Evolutionary conservation across 2,329 filamentous ascomycete genomes (phyloP).

Genomic region (Raffaelea albimanens): DNA sequence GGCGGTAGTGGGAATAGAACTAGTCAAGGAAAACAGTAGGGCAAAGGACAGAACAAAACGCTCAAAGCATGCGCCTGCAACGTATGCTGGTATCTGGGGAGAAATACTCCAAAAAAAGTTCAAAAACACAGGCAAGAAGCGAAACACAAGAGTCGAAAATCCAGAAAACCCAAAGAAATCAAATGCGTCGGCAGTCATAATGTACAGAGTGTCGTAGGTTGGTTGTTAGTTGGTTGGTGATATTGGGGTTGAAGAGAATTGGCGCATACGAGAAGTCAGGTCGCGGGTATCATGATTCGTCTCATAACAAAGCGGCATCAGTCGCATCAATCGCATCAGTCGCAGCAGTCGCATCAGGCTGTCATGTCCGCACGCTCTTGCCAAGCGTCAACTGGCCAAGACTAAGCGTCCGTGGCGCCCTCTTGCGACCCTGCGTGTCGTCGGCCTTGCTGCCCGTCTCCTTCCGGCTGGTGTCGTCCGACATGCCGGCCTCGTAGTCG

Average conservation of each 20-base stretch:
- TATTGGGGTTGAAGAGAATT: too few relatives aligned
- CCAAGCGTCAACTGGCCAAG: conserved; percentile 46
- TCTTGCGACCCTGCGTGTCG: conserved; percentile 23
- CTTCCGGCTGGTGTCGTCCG: conserved; percentile 8
- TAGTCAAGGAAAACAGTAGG: too few relatives aligned
- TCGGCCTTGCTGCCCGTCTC: conserved; percentile 16
- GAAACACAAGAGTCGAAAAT: not conserved
- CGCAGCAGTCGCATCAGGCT: too few relatives aligned
- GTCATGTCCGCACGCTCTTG: conserved; percentile 9
- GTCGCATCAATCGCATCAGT: too few relatives aligned
- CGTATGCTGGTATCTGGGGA: not conserved
- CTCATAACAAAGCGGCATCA: too few relatives aligned
- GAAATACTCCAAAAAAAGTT: not conserved
- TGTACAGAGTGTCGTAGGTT: not conserved
- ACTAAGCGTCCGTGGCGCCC: conserved; percentile 54
- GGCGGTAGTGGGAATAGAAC: too few relatives aligned
- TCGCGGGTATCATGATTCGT: too few relatives aligned
- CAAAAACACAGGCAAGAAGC: not conserved
- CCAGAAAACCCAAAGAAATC: not conserved
- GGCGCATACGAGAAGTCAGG: too few relatives aligned
- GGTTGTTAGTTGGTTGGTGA: too few relatives aligned
- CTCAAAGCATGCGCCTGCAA: not conserved
- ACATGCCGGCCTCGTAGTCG: conserved; percentile 15
- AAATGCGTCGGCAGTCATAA: not conserved
- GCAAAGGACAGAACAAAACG: not conserved